Evolutionary conservation across 345 rosid genomes (phyloP).

Genomic region (Eucalyptus pauciflora): DNA sequence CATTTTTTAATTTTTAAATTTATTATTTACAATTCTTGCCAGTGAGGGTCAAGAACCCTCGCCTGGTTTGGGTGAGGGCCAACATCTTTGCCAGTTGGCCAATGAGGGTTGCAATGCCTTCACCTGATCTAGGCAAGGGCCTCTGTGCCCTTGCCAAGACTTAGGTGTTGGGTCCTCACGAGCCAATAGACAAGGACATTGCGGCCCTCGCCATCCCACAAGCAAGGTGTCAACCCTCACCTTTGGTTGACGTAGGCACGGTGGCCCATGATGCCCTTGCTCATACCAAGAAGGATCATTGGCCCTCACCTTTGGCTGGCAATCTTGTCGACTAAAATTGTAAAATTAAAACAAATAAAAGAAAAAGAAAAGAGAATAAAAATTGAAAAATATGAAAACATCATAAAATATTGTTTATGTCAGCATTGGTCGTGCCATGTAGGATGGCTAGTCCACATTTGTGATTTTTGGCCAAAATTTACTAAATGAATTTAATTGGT

Average conservation of each 20-base stretch:
- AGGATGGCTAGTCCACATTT: background rate
- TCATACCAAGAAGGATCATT: background rate
- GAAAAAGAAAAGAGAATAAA: too few species aligned
- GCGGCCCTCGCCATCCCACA: background rate
- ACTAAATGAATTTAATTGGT: background rate
- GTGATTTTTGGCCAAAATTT: background rate
- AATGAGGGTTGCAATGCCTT: background rate
- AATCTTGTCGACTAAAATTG: background rate
- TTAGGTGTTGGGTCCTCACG: background rate
- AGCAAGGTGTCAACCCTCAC: too few species aligned
- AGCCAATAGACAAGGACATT: background rate
- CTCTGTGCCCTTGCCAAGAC: background rate
- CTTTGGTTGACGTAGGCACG: too few species aligned
- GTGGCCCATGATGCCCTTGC: background rate
- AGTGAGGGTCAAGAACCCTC: background rate
- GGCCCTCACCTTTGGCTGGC: background rate
- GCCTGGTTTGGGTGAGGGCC: background rate
- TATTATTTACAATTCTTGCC: too few species aligned
- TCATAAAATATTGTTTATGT: too few species aligned
- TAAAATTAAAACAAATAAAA: too few species aligned
- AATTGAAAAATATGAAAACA: background rate
- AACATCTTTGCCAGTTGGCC: background rate
- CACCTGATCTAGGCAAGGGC: background rate
- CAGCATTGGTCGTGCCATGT: fast-evolving
- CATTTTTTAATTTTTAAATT: too few species aligned